These are phyloP conservation scores for Microbotryum scabiosae DNA, from an alignment of 1,284 basidiomycete genomes.

Conservation along the genomic window DNA sequence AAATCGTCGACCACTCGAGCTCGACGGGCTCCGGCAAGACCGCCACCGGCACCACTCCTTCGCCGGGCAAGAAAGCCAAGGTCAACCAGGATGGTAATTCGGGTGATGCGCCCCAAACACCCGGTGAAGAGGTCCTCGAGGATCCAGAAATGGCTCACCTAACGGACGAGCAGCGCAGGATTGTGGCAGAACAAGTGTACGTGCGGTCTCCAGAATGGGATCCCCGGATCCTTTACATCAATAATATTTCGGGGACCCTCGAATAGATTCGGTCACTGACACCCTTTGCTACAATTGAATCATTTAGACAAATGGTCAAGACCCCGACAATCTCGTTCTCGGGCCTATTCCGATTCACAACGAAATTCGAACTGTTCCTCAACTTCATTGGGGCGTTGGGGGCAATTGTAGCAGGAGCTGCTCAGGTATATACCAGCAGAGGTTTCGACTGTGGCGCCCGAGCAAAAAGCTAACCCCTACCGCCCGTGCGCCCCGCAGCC, in stretches of 20 bases:
- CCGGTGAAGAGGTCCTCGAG: slow-evolving; percentile 3
- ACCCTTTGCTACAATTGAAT: neutral
- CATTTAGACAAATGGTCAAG: slow-evolving; percentile 4
- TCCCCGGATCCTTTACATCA: neutral
- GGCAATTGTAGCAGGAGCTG: slow-evolving; percentile 15
- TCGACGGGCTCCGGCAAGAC: too few relatives aligned
- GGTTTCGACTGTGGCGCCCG: neutral
- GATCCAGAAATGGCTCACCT: slow-evolving; percentile 22
- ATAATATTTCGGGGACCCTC: neutral
- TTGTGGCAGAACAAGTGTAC: slow-evolving; percentile 26
- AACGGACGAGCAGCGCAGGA: slow-evolving; percentile 16
- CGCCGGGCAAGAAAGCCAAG: too few relatives aligned
- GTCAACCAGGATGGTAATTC: too few relatives aligned
- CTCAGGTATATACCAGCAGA: neutral
- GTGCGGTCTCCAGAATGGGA: neutral
- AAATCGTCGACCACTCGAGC: too few relatives aligned
- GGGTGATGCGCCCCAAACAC: too few relatives aligned
- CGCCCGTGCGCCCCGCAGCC: slow-evolving; percentile 1
- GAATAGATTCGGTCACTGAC: neutral
- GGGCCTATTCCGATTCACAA: slow-evolving; percentile 17
- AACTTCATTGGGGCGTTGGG: slow-evolving; percentile 28
- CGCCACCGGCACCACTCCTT: too few relatives aligned
- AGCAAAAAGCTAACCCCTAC: neutral
- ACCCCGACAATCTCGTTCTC: slow-evolving; percentile 3
- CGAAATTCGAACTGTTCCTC: slow-evolving; percentile 25